Evolutionary conservation across 2,329 filamentous ascomycete genomes (phyloP).

Genomic region (Fusarium illudens): DNA sequence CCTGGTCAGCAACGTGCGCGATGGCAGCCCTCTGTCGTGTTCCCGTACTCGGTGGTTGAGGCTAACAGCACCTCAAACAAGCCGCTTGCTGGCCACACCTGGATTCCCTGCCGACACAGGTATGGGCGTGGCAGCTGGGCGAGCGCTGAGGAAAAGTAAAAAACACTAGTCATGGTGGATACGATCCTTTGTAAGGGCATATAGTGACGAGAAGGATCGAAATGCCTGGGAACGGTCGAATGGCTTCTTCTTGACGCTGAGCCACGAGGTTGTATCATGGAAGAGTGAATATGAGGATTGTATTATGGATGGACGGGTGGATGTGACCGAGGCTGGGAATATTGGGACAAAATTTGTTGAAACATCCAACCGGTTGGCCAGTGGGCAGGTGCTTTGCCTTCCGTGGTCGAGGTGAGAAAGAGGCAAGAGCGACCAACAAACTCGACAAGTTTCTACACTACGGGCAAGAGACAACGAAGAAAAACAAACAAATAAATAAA

Average conservation of each 20-base stretch:
- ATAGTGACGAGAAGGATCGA: slow-evolving; percentile 22
- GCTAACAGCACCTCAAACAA: slow-evolving; percentile 32
- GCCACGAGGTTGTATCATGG: not conserved
- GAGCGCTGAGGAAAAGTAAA: not conserved
- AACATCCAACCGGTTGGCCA: not conserved
- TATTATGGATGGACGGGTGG: not conserved
- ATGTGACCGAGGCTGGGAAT: slow-evolving; percentile 8
- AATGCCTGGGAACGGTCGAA: slow-evolving; percentile 13
- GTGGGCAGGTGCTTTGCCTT: not conserved
- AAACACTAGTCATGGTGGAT: slow-evolving; percentile 11
- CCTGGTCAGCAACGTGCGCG: slow-evolving; percentile 18
- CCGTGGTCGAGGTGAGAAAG: not conserved
- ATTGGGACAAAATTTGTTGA: slow-evolving; percentile 5
- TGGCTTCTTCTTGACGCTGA: not conserved
- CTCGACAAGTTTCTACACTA: not conserved
- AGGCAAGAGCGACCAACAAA: not conserved
- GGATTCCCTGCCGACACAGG: slow-evolving; percentile 32
- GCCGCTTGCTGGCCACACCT: slow-evolving; percentile 21
- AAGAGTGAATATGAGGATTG: not conserved
- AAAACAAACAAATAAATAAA: not conserved
- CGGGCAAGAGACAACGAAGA: not conserved
- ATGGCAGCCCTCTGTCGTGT: slow-evolving; percentile 15
- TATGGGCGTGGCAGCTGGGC: slow-evolving; percentile 23
- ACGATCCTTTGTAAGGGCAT: slow-evolving; percentile 16
- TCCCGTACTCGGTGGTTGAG: slow-evolving; percentile 2